Conservation (phyloP, 768 basidiomycete genomes). For the Tylopilus subfusipes region DNA sequence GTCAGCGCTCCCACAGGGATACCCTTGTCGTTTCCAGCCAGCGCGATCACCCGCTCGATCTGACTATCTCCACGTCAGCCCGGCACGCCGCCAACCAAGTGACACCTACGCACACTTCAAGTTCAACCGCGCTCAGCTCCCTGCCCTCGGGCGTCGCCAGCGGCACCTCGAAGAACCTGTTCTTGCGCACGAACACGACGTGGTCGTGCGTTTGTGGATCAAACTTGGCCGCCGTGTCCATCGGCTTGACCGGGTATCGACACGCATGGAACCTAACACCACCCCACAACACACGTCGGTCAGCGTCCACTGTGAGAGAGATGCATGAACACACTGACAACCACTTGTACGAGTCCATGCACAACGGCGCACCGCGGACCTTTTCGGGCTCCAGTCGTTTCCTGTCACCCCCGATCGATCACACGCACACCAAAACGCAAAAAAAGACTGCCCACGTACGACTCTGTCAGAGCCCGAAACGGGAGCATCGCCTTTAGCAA, state of each 20-base stretch:
- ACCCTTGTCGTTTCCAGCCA: slow-evolving; percentile 47
- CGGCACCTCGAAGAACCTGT: slow-evolving; percentile 83
- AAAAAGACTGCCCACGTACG: slow-evolving; percentile 37
- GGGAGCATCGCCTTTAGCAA: slow-evolving; percentile 82
- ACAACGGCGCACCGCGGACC: slow-evolving; percentile 69
- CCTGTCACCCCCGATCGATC: slow-evolving; percentile 33
- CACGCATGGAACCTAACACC: slow-evolving; percentile 77
- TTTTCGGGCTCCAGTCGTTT: slow-evolving; percentile 86
- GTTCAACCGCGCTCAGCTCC: slow-evolving; percentile 73
- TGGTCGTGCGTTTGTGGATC: slow-evolving; percentile 74
- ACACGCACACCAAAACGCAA: background rate
- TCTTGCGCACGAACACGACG: slow-evolving; percentile 86
- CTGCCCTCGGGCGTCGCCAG: slow-evolving; percentile 59
- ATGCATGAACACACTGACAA: slow-evolving; percentile 43
- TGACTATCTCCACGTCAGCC: slow-evolving; percentile 40
- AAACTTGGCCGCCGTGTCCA: slow-evolving; percentile 83
- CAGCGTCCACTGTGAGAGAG: background rate
- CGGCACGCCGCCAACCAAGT: background rate
- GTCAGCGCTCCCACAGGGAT: slow-evolving; percentile 79
- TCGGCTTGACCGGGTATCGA: slow-evolving; percentile 81
- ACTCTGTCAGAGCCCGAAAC: slow-evolving; percentile 82
- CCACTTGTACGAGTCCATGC: slow-evolving; percentile 96
- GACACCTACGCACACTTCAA: slow-evolving; percentile 56
- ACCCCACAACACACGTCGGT: no score
- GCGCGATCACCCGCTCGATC: slow-evolving; percentile 62